Evolutionary conservation across 176 grass and related monocot genomes (phyloP).

Genomic region (Hyparrhenia diplandra): DNA sequence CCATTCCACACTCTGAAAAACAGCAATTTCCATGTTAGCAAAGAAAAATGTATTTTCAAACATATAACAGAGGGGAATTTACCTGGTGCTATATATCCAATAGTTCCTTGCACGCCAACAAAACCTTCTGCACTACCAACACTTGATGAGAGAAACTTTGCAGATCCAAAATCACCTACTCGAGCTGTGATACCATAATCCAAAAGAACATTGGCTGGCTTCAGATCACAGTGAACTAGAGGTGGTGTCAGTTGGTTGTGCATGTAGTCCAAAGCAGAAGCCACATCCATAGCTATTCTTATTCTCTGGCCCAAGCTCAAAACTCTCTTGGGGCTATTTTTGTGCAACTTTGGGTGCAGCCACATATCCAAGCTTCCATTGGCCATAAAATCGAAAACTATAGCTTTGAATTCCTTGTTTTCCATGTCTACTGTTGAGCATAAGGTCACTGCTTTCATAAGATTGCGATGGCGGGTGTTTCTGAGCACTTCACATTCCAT

Average conservation of each 20-base stretch:
- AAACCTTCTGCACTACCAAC: neutral
- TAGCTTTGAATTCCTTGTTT: conserved; percentile 32
- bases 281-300: conserved; percentile 11
- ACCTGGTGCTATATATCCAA: conserved; percentile 44
- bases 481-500: conserved; percentile 12
- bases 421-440: conserved; percentile 30
- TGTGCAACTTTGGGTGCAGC: conserved; percentile 22
- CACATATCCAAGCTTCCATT: conserved; percentile 43
- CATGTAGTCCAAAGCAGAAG: conserved; percentile 32
- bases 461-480: conserved; percentile 30
- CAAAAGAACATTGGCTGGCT: conserved; percentile 34
- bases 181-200: conserved; percentile 38
- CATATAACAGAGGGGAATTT: neutral
- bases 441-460: conserved; percentile 24
- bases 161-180: conserved; percentile 34
- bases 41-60: neutral
- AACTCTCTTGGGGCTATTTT: neutral
- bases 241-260: conserved; percentile 39
- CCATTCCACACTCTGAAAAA: conserved; percentile 26
- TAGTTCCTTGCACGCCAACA: neutral
- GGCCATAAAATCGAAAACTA: conserved; percentile 42
- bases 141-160: conserved; percentile 23
- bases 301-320: conserved; percentile 30
- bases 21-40: neutral
- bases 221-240: conserved; percentile 32